Conservation (phyloP, 106 monocot species). For the Dendrobium nobile region DNA sequence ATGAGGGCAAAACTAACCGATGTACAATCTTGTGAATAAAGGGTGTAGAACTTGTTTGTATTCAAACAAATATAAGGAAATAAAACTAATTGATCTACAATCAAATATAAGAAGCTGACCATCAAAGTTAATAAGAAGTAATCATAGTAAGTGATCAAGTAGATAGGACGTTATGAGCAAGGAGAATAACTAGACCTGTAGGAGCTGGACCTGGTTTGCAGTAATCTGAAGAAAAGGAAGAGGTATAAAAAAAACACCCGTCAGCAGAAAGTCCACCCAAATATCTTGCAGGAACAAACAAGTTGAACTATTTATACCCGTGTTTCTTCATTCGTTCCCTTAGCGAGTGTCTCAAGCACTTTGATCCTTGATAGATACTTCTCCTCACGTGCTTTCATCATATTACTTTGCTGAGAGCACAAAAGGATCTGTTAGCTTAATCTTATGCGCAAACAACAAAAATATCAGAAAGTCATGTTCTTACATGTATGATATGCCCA, state of each 20-base stretch:
- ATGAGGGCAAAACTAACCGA: neutral
- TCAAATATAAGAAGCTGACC: neutral
- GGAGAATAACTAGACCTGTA: constrained; percentile 28
- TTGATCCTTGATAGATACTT: constrained; percentile 74
- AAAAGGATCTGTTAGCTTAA: neutral
- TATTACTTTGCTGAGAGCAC: constrained; percentile 49
- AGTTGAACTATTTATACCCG: constrained; percentile 15
- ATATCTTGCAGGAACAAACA: neutral
- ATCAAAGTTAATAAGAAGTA: neutral
- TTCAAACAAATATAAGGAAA: neutral
- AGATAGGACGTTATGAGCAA: neutral
- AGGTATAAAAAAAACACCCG: constrained; percentile 4
- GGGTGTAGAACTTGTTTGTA: neutral
- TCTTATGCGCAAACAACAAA: neutral
- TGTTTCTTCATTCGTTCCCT: constrained; percentile 41
- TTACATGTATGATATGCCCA: constrained; percentile 82
- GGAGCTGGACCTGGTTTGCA: constrained; percentile 22
- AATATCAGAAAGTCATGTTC: neutral
- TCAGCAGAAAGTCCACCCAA: neutral
- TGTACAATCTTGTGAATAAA: neutral
- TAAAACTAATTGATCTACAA: neutral
- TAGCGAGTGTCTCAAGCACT: constrained; percentile 69
- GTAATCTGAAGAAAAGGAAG: constrained; percentile 23
- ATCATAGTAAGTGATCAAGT: neutral
- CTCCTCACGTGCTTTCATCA: constrained; percentile 62